Evolutionary conservation across 2,329 filamentous ascomycete genomes (phyloP), one percentile per base, ranked within the genome.

Genomic region (Nigrospora sphaerica): DNA sequence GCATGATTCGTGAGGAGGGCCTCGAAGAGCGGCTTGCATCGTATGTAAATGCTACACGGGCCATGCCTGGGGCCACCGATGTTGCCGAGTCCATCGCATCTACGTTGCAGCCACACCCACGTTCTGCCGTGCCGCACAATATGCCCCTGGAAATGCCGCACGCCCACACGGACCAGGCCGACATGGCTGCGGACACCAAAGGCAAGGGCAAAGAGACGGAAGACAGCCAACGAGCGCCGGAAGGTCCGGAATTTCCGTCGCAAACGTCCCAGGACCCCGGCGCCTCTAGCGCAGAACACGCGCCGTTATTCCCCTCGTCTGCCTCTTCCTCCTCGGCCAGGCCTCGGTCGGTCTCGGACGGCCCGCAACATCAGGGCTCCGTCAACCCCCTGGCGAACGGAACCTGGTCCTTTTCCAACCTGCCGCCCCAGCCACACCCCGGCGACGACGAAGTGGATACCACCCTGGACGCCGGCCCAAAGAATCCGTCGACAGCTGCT

Each of bases 1-100:
- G 72, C 36, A 79, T 86, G 18, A 81, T 85, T 32, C 73, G 76
- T 35, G 73, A 79, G 34, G 81, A 85, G 54, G 72, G 75, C 5
- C 70, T 80, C 2, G 71, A 77, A 46, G 76, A 80, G 12, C 74
- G 77, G 42, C 70, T 87, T 32, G 68, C 70, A 12, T 79, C 80
- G 59, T 80, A 81, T 70, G 71, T 84, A 12, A 69, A 73, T 32
- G 67, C 78, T 19, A 78, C 81, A 50, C 69, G 61, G 50, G 60
- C 52, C 19, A 67, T 62, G 49, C 45, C 49, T 12, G 45, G 33
- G 12, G 45, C 38, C 35, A 16, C 40, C 11, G 43, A 17, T 44
- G 42, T n/a, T 12, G 17, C 4, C 23, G 23, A 28, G 5, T 28
- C 23, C 7, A 10, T 7, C 7, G 23, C 2, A 10, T 28, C 23